phyloP scores from a whole-genome alignment of 2,329 filamentous ascomycete genomes.

The Penicillium crustosum region DNA sequence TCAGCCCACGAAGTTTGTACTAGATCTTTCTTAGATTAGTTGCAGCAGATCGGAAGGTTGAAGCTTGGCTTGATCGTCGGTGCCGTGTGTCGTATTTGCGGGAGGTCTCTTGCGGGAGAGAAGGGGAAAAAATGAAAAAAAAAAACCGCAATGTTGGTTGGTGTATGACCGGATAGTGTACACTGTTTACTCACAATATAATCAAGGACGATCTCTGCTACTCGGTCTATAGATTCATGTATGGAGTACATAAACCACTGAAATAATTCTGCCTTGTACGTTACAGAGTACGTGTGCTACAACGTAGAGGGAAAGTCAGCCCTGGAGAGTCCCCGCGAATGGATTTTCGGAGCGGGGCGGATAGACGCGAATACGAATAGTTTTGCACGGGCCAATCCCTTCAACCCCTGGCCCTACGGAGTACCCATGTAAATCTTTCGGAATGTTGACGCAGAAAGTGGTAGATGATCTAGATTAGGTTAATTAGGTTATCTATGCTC shows the following conservation, averaged over 20 bases:
- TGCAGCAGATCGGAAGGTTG: constrained; percentile 15
- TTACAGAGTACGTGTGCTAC: constrained; percentile 4
- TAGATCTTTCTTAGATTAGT: background rate
- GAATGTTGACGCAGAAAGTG: background rate
- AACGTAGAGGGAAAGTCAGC: constrained; percentile 2
- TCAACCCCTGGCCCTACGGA: background rate
- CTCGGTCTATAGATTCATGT: too few species aligned
- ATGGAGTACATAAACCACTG: too few species aligned
- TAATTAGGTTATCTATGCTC: background rate
- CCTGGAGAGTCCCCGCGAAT: constrained; percentile 10
- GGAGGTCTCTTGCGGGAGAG: too few species aligned
- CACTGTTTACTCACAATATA: background rate
- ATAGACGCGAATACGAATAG: constrained; percentile 24
- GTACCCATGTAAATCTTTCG: background rate
- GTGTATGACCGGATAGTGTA: background rate
- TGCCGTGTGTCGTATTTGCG: background rate
- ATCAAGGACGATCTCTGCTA: background rate
- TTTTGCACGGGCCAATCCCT: constrained; percentile 18
- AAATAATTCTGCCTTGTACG: constrained; percentile 5
- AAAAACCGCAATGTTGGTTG: background rate
- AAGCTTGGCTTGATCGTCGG: constrained; percentile 24
- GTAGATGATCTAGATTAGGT: background rate
- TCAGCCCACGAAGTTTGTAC: constrained; percentile 9
- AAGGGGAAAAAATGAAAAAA: too few species aligned
- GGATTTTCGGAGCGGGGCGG: constrained; percentile 21